Percentiles rank a stretch among this genome's conserved stretches.
Conservation (phyloP, 768 basidiomycete species). For the Lactifluus rugatus region DNA sequence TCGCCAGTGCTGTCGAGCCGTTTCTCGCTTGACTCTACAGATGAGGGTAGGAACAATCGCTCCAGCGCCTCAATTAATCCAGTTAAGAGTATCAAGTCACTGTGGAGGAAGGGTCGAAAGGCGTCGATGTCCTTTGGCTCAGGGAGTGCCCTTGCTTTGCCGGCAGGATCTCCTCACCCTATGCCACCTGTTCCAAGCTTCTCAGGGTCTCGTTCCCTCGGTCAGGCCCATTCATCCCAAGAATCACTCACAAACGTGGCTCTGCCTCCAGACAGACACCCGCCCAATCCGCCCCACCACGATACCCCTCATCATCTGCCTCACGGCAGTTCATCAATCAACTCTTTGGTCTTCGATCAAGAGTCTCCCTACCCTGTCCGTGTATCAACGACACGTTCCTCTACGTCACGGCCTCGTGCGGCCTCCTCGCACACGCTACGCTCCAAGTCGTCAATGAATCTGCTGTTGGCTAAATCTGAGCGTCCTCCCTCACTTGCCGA, state of each 20-base stretch:
- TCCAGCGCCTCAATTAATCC: constrained; percentile 51
- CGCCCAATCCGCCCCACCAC: background rate
- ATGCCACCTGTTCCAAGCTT: constrained; percentile 7
- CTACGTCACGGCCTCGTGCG: constrained; percentile 22
- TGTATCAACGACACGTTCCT: constrained; percentile 18
- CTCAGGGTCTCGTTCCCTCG: constrained; percentile 3
- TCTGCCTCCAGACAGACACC: constrained; percentile 1
- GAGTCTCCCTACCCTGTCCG: constrained; percentile 55
- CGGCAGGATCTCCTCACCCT: background rate
- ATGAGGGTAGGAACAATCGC: constrained; percentile 25
- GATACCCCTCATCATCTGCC: constrained; percentile 6
- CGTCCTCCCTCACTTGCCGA: constrained; percentile 17
- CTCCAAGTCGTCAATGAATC: background rate
- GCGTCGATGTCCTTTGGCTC: constrained; percentile 30
- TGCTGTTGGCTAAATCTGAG: background rate
- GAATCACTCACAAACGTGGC: constrained; percentile 14
- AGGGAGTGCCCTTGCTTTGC: constrained; percentile 7
- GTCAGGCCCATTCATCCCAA: background rate
- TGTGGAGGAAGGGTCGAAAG: constrained; percentile 71
- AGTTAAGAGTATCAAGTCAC: constrained; percentile 60
- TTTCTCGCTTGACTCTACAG: constrained; percentile 68
- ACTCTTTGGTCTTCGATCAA: constrained; percentile 59
- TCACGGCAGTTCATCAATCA: constrained; percentile 27
- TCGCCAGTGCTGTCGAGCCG: constrained; percentile 32
- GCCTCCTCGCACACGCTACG: constrained; percentile 14